Base-by-base conservation (phyloP, 2,329 filamentous ascomycete genomes). In the Monilinia fructicola region DNA sequence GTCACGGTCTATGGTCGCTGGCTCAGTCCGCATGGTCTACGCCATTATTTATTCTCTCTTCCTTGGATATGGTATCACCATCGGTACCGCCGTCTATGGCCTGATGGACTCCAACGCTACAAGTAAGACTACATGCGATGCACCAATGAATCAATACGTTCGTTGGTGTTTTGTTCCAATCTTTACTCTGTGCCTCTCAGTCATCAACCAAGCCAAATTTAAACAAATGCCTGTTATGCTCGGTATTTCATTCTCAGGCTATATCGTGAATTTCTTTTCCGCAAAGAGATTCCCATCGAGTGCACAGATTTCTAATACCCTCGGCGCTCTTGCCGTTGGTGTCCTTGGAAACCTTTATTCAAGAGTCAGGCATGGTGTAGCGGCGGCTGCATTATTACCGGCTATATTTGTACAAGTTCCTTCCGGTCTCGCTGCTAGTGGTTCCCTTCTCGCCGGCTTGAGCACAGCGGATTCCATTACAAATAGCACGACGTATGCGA, bases 181-280 rank as follows among this genome's bases (percentile, higher is more conserved):
- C 9, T 96, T 93, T 76, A 87, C 91, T 11, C 74, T 92, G 38
- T 91, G 88, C 73, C 83, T 94, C 50, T 87, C 89, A 58, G 80
- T 93, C 66, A 87, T 93, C 75, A 93, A 93, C 75, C 90, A 93
- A 72, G 91, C 90, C 50, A 92, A 92, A 76, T 92, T 87, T 85
- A 90, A 87, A 71, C 91, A 95, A 75, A 86, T 89, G 71, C 91
- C 91, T 0, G 82, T 90, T 63, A 94, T 94, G 90, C 78, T 91
- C 2, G 50, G 88, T 56, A 91, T 95, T 65, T 86, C 90, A 1
- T 85, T 90, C 67, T 82, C 85, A 0, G 91, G 91, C 3, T 94
- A 93, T 75, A 78, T 91, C 3, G 88, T 92, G 71, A 93, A 90
- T 75, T 92, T 86, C 78, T 93, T 90, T 78, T 87, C 85, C 56